Evolutionary conservation across 306 rosid genomes (phyloP).

Genomic region (Dalbergia cultrata): DNA sequence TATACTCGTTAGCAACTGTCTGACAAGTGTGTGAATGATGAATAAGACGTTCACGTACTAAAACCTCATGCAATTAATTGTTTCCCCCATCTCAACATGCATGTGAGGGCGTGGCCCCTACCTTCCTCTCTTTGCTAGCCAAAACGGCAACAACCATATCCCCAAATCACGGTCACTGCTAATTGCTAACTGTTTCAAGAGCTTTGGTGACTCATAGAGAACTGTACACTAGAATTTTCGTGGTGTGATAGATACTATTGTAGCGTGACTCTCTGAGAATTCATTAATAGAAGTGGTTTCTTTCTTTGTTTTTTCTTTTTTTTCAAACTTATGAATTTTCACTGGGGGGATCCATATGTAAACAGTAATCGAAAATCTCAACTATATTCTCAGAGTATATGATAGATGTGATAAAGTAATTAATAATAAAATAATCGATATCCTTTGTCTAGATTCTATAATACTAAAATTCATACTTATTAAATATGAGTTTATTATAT

Average conservation of each 20-base stretch:
- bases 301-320: too few species aligned
- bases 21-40: slow-evolving; percentile 37
- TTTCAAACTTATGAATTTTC: too few species aligned
- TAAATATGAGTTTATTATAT: too few species aligned
- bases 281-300: neutral
- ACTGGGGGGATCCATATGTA: too few species aligned
- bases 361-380: too few species aligned
- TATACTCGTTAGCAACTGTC: neutral
- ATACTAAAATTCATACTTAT: too few species aligned
- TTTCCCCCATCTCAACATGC: slow-evolving; percentile 19
- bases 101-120: slow-evolving; percentile 51
- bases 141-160: slow-evolving; percentile 33
- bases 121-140: slow-evolving; percentile 10
- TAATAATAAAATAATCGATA: too few species aligned
- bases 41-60: slow-evolving; percentile 43
- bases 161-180: slow-evolving; percentile 41
- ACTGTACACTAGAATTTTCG: neutral
- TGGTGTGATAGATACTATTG: neutral
- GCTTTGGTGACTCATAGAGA: neutral
- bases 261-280: neutral
- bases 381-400: too few species aligned
- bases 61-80: slow-evolving; percentile 36
- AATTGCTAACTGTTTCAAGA: slow-evolving; percentile 11
- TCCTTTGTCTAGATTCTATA: too few species aligned
- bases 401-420: too few species aligned